Conservation (phyloP, 306 rosid species). For the Calophaca sinica region DNA sequence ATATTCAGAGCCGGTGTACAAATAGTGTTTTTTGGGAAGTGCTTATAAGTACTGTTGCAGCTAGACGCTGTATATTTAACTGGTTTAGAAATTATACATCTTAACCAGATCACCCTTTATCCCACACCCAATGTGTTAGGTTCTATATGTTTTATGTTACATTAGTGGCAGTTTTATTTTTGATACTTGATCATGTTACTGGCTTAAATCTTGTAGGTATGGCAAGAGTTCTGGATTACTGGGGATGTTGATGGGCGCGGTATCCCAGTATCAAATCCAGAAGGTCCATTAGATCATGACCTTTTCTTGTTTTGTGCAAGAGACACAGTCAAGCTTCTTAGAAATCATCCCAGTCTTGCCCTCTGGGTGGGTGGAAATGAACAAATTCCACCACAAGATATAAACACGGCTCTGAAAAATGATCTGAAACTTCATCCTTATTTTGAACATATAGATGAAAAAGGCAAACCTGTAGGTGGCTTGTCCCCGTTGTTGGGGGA, state of each 20-base stretch:
- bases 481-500: conserved; percentile 53
- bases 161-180: conserved; percentile 16
- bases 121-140: no score
- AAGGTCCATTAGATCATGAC: conserved; percentile 92
- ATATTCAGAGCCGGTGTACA: no score
- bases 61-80: no score
- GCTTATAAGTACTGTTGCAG: no score
- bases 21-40: no score
- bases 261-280: conserved; percentile 74
- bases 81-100: no score
- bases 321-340: conserved; percentile 90
- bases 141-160: not conserved
- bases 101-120: no score
- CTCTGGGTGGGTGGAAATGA: conserved; percentile 99
- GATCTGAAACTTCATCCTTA: conserved; percentile 86
- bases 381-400: conserved; percentile 86
- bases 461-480: conserved; percentile 40
- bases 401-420: conserved; percentile 70
- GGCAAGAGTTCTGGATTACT: conserved; percentile 99
- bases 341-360: conserved; percentile 95
- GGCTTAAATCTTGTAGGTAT: conserved; percentile 64
- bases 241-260: conserved; percentile 96
- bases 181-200: conserved; percentile 42
- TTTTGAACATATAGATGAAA: conserved; percentile 54
- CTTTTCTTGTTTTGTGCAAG: conserved; percentile 91